Base-by-base conservation (phyloP, 2,329 filamentous ascomycete genomes). In the Akanthomyces lecanii region DNA sequence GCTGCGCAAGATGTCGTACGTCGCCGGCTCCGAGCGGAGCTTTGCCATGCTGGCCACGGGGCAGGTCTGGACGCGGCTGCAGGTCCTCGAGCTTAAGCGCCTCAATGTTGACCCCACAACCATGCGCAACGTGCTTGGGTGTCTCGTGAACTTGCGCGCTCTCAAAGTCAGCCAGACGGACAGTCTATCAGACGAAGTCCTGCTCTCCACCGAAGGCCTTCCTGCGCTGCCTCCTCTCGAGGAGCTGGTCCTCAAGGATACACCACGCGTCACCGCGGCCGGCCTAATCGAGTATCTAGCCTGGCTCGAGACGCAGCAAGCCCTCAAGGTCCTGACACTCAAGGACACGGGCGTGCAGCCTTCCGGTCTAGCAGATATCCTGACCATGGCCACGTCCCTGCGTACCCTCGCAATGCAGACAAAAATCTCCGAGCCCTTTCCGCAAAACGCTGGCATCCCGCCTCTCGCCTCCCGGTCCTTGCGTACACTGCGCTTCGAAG, bases 1-100 rank as follows among this genome's bases (percentile, higher is more conserved):
- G 71, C 81, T 98, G 62, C 85, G 92, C 67, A 95, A 95, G 77
- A 97, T 97, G 91, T 89, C 85, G 61, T 98, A 96, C 76, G 82
- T 85, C 61, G 79, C 81, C 53, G 94, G 94, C 14, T 84, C 91
- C 1, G 94, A 97, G 77, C 84, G 84, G 63, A 90, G 88, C 70
- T 83, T 98, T 62, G 85, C 91, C 69, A 79, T 84, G 61, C 79
- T 97, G 47, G 83, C 86, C 8, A 81, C 83, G 64, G 86, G 84
- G 65, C 84, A 78, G 63, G 73, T 87, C 58, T 95, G 91, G 90
- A 80, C 81, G 53, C 82, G 84, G 51, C 81, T 95, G 14, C 88
- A 92, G 74, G 86, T 91, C 11, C 72, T 95, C 56, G 90, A 94
- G 72, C 77, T 95, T 42, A 82, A 83, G 63, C 81, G 79, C 65